Percentiles rank a stretch among this genome's conserved stretches.
Conservation (phyloP, 148 eudicot genomes). For the Mesembryanthemum crystallinum region DNA sequence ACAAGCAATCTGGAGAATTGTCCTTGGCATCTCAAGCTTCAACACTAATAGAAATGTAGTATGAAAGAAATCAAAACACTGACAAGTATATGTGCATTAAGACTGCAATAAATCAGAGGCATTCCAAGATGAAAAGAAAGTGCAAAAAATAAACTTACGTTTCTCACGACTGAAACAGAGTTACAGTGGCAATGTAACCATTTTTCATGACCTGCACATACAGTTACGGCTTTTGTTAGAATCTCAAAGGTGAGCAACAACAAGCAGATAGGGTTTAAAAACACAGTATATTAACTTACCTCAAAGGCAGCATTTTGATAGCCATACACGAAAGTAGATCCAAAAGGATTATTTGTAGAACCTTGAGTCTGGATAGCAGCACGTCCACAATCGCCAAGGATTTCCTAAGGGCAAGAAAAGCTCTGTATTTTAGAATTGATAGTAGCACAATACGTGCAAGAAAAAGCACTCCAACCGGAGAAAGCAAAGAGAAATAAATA, state of each 20-base stretch:
- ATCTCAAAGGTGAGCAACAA: background rate
- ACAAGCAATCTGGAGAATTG: no score
- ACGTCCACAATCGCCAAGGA: conserved; percentile 92
- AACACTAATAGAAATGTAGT: no score
- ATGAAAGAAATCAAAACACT: background rate
- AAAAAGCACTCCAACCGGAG: background rate
- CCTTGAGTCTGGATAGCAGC: conserved; percentile 98
- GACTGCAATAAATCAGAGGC: background rate
- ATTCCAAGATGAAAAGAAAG: background rate
- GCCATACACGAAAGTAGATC: conserved; percentile 94
- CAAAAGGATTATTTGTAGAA: conserved; percentile 86
- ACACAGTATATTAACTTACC: conserved; percentile 39
- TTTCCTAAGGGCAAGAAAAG: conserved; percentile 50
- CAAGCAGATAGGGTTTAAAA: background rate
- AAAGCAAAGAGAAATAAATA: background rate
- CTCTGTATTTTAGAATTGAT: conserved; percentile 1
- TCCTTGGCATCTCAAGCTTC: no score
- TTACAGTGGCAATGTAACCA: conserved; percentile 84
- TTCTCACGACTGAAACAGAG: conserved; percentile 76
- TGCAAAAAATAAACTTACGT: conserved; percentile 13
- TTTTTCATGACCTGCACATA: conserved; percentile 89
- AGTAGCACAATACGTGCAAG: background rate
- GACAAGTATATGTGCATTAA: no score
- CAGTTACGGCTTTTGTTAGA: background rate
- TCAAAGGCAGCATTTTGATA: conserved; percentile 93